A percentile compares a stretch with the other conserved stretches of the same genome.
phyloP scores from a whole-genome alignment of 2,329 filamentous ascomycete species.

The Didymellaceae sp. region DNA sequence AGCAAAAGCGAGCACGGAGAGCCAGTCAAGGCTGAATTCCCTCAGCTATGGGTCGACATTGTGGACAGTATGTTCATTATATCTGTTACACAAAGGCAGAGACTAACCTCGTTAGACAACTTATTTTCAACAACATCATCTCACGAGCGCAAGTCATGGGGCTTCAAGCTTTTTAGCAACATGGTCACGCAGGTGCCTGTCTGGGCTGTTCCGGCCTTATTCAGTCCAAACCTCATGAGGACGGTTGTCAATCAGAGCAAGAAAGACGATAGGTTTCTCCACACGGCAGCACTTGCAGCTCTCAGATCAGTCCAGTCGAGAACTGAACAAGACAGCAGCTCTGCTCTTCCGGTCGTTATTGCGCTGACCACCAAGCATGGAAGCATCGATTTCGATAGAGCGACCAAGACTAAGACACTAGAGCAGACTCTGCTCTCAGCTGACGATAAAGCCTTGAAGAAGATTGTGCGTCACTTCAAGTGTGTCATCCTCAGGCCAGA shows the following conservation, averaged over 20 bases:
- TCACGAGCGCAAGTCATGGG: constrained; percentile 88
- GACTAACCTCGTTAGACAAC: constrained; percentile 64
- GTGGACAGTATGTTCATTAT: constrained; percentile 74
- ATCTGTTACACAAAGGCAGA: background rate
- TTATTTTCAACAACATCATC: constrained; percentile 84
- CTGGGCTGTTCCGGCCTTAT: constrained; percentile 65
- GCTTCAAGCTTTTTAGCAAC: constrained; percentile 85
- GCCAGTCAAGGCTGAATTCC: constrained; percentile 60
- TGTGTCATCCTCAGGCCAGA: constrained; percentile 56
- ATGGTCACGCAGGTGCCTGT: constrained; percentile 65
- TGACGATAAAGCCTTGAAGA: constrained; percentile 55
- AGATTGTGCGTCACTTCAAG: constrained; percentile 61
- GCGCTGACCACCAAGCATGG: constrained; percentile 74
- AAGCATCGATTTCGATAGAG: constrained; percentile 80
- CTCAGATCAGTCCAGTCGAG: constrained; percentile 73
- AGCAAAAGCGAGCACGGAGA: constrained; percentile 42
- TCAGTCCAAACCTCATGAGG: constrained; percentile 82
- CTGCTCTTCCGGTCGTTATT: constrained; percentile 67
- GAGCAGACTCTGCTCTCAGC: constrained; percentile 73
- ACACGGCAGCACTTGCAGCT: constrained; percentile 78
- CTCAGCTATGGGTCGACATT: constrained; percentile 82
- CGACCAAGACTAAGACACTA: constrained; percentile 84
- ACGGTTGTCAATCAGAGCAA: constrained; percentile 46
- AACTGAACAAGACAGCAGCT: constrained; percentile 63
- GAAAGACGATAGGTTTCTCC: constrained; percentile 43